These are phyloP conservation scores for Magnaporthales sp. DNA, from an alignment of 2,329 filamentous ascomycete genomes.

Conservation along the genomic window DNA sequence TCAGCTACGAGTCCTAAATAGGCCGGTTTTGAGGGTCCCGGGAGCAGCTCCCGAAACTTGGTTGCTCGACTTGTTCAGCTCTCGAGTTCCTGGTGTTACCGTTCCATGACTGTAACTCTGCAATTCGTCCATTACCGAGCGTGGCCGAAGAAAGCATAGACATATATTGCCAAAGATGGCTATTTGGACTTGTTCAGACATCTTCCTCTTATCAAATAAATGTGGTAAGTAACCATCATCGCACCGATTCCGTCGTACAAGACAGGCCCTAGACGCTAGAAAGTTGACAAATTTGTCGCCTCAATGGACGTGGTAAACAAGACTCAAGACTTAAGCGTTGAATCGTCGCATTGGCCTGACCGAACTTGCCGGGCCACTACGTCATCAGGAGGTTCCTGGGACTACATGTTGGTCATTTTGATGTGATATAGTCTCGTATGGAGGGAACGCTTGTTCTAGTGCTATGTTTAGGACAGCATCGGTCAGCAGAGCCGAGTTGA, in stretches of 20 bases:
- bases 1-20: not conserved
- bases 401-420: not conserved
- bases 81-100: not conserved
- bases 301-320: not conserved
- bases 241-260: not conserved
- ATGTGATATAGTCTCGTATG: not conserved
- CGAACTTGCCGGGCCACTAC: not conserved
- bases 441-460: not conserved
- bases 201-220: not conserved
- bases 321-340: not conserved
- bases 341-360: no score
- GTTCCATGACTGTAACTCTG: not conserved
- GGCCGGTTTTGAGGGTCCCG: not conserved
- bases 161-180: not conserved
- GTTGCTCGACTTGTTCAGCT: not conserved
- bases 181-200: not conserved
- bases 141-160: no score
- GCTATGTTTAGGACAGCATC: not conserved
- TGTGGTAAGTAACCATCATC: not conserved
- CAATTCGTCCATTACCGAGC: no score
- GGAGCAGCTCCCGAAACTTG: not conserved
- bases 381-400: not conserved
- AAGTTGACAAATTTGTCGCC: not conserved
- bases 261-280: not conserved
- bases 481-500: no score